These are phyloP conservation scores for Lablab purpureus DNA, from an alignment of 306 rosid species.

Conservation along the genomic window DNA sequence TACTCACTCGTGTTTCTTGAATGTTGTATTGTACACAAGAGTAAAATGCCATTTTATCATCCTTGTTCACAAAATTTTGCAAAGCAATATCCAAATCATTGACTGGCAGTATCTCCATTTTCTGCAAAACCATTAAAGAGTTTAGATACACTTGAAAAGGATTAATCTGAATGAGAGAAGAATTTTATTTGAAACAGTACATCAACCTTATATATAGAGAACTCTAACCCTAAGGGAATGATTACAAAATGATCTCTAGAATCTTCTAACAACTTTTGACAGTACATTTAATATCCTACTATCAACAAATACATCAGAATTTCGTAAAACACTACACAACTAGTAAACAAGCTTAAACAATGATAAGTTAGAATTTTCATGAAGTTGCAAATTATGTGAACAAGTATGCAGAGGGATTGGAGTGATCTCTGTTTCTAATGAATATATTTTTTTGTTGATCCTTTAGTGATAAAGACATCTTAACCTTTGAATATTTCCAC, in stretches of 20 bases:
- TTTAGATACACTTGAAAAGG: conserved; percentile 34
- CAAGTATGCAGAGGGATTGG: conserved; percentile 21
- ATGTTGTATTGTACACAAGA: conserved; percentile 76
- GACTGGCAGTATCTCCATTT: conserved; percentile 99
- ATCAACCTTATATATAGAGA: too few relatives aligned
- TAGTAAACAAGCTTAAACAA: conserved; percentile 21
- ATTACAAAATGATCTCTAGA: conserved; percentile 30
- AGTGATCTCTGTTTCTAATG: neutral
- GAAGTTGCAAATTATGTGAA: conserved; percentile 15
- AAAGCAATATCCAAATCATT: conserved; percentile 93
- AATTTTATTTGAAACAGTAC: too few relatives aligned
- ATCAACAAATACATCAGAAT: too few relatives aligned
- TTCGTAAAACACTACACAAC: conserved; percentile 28
- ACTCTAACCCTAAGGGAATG: too few relatives aligned
- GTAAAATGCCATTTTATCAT: conserved; percentile 93
- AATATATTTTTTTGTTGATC: conserved; percentile 29
- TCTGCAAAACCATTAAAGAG: conserved; percentile 59
- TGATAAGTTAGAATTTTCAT: neutral
- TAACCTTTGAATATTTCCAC: conserved; percentile 15
- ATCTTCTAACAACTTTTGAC: too few relatives aligned
- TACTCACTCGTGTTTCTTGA: conserved; percentile 91
- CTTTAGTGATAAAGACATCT: conserved; percentile 19
- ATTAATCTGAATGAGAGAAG: too few relatives aligned
- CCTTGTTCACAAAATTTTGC: conserved; percentile 90
- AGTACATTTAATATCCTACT: too few relatives aligned